phyloP scores from a whole-genome alignment of 2,329 filamentous ascomycete genomes.

The Leptodontidium sp. region DNA sequence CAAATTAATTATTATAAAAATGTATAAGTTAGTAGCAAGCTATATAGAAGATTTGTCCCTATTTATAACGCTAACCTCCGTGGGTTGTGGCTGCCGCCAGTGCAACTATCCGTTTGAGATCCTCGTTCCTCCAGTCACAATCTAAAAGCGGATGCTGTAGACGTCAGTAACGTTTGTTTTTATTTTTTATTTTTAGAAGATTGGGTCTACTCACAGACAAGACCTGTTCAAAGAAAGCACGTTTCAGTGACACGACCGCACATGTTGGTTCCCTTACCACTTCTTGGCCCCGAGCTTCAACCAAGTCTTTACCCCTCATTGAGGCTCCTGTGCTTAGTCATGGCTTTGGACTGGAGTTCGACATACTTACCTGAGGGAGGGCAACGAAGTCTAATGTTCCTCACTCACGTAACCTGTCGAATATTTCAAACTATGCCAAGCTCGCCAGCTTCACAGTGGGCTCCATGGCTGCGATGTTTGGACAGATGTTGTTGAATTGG shows the following conservation, averaged over 20 bases:
- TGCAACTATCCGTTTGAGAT: slow-evolving; percentile 18
- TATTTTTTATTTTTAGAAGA: neutral
- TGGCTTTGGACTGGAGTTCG: no score
- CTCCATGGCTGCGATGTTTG: slow-evolving; percentile 5
- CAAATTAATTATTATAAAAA: neutral
- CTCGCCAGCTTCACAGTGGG: neutral
- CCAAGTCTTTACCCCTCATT: no score
- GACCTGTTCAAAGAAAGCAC: slow-evolving; percentile 6
- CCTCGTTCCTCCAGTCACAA: slow-evolving; percentile 12
- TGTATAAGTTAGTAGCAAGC: neutral
- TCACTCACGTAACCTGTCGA: no score
- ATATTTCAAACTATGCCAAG: neutral
- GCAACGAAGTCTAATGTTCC: no score
- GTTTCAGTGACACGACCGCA: no score
- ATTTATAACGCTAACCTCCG: slow-evolving; percentile 18
- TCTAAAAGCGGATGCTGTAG: slow-evolving; percentile 18
- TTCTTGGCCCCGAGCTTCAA: no score
- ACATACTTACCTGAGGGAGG: no score
- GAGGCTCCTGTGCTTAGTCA: no score
- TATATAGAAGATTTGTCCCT: slow-evolving; percentile 7
- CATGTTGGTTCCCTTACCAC: no score
- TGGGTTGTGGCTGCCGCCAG: slow-evolving; percentile 13
- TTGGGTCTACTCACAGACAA: slow-evolving; percentile 8
- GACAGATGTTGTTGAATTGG: neutral
- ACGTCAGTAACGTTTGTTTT: slow-evolving; percentile 1